Evolutionary conservation across 352 stramenopile species (phyloP).

Genomic region (Globisporangium apiculatum): DNA sequence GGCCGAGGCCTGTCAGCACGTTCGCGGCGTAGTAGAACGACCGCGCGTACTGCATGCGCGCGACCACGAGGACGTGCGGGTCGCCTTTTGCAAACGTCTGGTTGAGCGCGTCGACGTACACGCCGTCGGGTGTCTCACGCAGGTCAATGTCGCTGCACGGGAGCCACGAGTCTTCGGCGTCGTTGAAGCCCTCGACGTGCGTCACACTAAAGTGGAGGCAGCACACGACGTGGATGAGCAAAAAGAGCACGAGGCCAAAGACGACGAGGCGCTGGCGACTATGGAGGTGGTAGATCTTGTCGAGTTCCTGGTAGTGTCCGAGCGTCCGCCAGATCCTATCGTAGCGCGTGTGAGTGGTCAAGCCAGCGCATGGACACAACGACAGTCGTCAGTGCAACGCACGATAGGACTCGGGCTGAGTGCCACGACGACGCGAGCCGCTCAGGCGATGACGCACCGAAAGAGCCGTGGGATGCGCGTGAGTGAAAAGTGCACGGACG

Average conservation of each 20-base stretch:
- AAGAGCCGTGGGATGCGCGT: constrained; percentile 33
- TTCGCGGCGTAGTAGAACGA: constrained; percentile 30
- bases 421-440: too few relatives aligned
- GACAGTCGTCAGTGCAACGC: neutral
- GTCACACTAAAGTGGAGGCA: constrained; percentile 36
- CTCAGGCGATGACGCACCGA: constrained; percentile 8
- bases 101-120: constrained; percentile 16
- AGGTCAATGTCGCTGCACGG: constrained; percentile 26
- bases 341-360: neutral
- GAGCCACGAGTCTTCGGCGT: constrained; percentile 23
- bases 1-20: constrained; percentile 23
- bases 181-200: constrained; percentile 26
- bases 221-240: constrained; percentile 47
- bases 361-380: too few relatives aligned
- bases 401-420: too few relatives aligned
- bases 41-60: constrained; percentile 22
- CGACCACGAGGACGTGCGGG: constrained; percentile 14
- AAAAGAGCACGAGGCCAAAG: constrained; percentile 31
- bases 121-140: neutral
- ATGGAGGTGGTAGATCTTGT: constrained; percentile 36
- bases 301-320: constrained; percentile 26
- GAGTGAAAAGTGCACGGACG: constrained; percentile 21
- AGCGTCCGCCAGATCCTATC: constrained; percentile 18
- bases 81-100: constrained; percentile 13
- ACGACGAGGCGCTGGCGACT: constrained; percentile 33